phyloP scores from a whole-genome alignment of 805 yeast species.

The Lachancea sp. region DNA sequence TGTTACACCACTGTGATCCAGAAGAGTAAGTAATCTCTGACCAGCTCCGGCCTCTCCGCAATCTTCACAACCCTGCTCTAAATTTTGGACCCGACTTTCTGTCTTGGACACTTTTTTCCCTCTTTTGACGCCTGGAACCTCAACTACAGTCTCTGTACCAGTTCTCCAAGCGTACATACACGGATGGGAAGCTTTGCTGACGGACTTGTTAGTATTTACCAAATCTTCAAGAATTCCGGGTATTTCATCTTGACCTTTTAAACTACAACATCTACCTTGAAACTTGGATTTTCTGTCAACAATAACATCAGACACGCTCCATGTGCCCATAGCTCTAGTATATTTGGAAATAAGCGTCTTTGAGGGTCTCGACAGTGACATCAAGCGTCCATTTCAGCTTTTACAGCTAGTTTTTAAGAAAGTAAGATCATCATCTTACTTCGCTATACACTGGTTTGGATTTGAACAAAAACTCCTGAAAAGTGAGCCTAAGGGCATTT shows the following conservation, averaged over 20 bases:
- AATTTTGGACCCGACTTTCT: constrained; percentile 7
- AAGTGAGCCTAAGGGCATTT: too few species aligned
- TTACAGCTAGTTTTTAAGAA: background rate
- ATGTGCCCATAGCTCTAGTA: constrained; percentile 13
- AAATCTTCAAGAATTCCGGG: constrained; percentile 38
- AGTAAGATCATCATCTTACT: background rate
- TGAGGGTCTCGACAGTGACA: background rate
- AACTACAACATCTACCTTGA: constrained; percentile 50
- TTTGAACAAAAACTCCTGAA: background rate
- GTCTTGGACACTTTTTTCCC: constrained; percentile 10
- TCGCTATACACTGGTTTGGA: background rate
- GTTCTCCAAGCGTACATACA: constrained; percentile 71
- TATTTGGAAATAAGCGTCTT: background rate
- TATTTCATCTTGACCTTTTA: constrained; percentile 39
- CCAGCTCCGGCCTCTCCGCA: constrained; percentile 78
- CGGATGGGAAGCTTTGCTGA: constrained; percentile 61
- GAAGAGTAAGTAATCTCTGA: constrained; percentile 44
- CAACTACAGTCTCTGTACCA: constrained; percentile 20
- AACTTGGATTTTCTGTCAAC: constrained; percentile 57
- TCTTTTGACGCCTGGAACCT: constrained; percentile 5
- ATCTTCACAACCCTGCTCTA: constrained; percentile 58
- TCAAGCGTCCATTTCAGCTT: background rate
- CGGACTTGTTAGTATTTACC: constrained; percentile 38
- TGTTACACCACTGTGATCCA: constrained; percentile 42
- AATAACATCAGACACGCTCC: constrained; percentile 39